These are phyloP conservation scores for Sugiyamaella qingdaonensis DNA, from an alignment of 805 yeast genomes.

Conservation along the genomic window DNA sequence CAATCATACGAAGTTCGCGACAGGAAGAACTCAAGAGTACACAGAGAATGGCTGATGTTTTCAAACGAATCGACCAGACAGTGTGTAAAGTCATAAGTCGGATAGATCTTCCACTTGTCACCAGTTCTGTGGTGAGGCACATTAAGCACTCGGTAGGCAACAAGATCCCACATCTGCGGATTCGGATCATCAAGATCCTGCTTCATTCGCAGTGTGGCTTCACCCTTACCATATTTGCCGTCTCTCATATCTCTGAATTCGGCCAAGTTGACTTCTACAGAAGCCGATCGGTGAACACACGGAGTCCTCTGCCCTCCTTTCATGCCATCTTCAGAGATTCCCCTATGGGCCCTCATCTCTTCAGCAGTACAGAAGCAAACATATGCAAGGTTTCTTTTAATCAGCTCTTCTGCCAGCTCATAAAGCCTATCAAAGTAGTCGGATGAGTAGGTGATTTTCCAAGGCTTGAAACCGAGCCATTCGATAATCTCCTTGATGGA, in stretches of 20 bases:
- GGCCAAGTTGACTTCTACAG: slow-evolving; percentile 66
- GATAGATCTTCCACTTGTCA: slow-evolving; percentile 94
- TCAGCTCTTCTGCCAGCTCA: slow-evolving; percentile 79
- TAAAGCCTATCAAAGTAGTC: slow-evolving; percentile 91
- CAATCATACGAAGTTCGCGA: slow-evolving; percentile 96
- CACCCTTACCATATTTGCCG: slow-evolving; percentile 83
- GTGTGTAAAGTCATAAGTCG: slow-evolving; percentile 98
- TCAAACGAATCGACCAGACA: slow-evolving; percentile 97
- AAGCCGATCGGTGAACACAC: slow-evolving; percentile 68
- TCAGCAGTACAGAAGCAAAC: slow-evolving; percentile 93
- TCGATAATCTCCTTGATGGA: slow-evolving; percentile 78
- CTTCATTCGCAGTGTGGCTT: slow-evolving; percentile 94
- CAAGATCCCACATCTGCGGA: slow-evolving; percentile 99
- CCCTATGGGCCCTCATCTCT: slow-evolving; percentile 85
- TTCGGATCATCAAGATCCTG: slow-evolving; percentile 85
- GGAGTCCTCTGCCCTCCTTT: slow-evolving; percentile 90
- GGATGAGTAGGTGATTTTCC: slow-evolving; percentile 91
- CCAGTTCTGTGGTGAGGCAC: slow-evolving; percentile 97
- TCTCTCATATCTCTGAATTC: slow-evolving; percentile 91
- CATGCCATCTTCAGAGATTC: slow-evolving; percentile 85
- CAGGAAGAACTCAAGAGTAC: slow-evolving; percentile 91
- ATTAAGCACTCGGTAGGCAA: slow-evolving; percentile 90
- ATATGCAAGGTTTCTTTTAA: slow-evolving; percentile 69
- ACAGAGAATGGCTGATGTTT: slow-evolving; percentile 90
- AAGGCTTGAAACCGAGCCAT: slow-evolving; percentile 94